Conservation (phyloP, 805 yeast genomes). For the Pichia eremophila region DNA sequence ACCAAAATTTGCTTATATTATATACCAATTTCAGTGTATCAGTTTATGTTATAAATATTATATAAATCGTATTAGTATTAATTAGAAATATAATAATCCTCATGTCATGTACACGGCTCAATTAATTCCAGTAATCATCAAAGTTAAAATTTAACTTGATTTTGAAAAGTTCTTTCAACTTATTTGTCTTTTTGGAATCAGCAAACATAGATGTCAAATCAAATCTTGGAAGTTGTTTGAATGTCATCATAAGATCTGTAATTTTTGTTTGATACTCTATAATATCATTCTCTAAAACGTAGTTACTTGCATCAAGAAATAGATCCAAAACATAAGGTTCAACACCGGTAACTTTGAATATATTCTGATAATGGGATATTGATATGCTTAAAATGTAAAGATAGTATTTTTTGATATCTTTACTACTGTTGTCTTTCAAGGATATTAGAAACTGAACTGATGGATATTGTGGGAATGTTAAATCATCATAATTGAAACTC, state of each 20-base stretch:
- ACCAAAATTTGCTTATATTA: constrained; percentile 9
- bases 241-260: constrained; percentile 16
- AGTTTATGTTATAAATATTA: too few relatives aligned
- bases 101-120: too few relatives aligned
- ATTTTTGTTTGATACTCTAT: constrained; percentile 12
- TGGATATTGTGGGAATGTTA: constrained; percentile 38
- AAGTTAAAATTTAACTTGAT: constrained; percentile 2
- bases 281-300: constrained; percentile 15
- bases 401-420: constrained; percentile 21
- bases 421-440: constrained; percentile 21
- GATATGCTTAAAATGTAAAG: constrained; percentile 28
- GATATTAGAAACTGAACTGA: constrained; percentile 37
- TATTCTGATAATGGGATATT: constrained; percentile 16
- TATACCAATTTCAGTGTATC: background rate
- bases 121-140: constrained; percentile 6
- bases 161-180: background rate
- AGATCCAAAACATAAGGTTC: constrained; percentile 42
- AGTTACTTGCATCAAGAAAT: constrained; percentile 32
- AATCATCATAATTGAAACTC: background rate
- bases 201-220: constrained; percentile 29
- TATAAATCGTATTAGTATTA: too few relatives aligned
- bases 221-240: constrained; percentile 30
- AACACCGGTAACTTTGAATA: constrained; percentile 36
- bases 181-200: constrained; percentile 9
- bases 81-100: too few relatives aligned